Percentiles rank a stretch among this genome's conserved stretches.
Conservation (phyloP, 768 basidiomycete species). For the Panaeolus cyanescens region DNA sequence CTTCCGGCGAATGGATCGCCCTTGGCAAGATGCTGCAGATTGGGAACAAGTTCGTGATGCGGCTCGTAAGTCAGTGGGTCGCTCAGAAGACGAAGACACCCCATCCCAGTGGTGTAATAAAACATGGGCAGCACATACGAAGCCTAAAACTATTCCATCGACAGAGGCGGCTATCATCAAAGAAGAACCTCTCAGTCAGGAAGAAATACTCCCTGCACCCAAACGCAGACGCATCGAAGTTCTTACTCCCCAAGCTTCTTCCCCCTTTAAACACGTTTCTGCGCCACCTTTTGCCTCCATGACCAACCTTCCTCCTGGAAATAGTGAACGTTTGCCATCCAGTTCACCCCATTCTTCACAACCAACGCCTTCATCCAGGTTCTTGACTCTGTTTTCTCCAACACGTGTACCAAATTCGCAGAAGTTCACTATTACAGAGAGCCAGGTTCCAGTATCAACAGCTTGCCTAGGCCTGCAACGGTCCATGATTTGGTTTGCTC, state of each 20-base stretch:
- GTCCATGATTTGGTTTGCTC: slow-evolving; percentile 31
- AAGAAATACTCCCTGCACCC: background rate
- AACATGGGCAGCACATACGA: slow-evolving; percentile 25
- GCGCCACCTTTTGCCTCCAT: background rate
- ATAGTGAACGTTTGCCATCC: background rate
- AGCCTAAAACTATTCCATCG: background rate
- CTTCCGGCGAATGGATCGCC: slow-evolving; percentile 59
- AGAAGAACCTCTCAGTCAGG: background rate
- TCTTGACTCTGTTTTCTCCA: background rate
- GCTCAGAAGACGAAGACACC: background rate
- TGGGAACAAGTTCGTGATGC: slow-evolving; percentile 53
- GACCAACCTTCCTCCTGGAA: background rate
- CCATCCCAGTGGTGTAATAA: slow-evolving; percentile 34
- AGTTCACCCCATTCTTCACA: background rate
- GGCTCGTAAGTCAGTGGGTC: slow-evolving; percentile 56
- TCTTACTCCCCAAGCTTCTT: background rate
- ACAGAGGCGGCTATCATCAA: background rate
- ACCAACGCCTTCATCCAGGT: background rate
- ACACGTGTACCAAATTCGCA: background rate
- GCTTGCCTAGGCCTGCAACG: background rate
- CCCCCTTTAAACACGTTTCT: background rate
- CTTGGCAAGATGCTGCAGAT: slow-evolving; percentile 59
- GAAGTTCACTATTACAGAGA: background rate
- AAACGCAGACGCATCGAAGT: background rate
- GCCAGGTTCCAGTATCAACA: background rate